Evolutionary conservation across 495 filamentous ascomycete species (phyloP).

Genomic region (Penicillium angulare): DNA sequence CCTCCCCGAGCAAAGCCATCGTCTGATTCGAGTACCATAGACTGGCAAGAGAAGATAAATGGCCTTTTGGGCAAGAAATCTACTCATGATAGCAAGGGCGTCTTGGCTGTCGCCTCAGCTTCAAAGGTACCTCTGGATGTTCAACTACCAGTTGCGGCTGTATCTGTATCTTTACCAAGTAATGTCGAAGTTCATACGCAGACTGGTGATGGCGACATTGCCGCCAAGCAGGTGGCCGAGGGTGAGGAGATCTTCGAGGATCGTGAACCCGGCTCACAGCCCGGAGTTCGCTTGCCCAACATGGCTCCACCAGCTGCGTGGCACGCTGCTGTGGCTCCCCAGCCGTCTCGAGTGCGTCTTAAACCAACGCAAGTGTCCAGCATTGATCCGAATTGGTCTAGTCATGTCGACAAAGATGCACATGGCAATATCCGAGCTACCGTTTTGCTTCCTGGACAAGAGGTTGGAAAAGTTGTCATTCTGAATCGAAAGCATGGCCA

Average conservation of each 20-base stretch:
- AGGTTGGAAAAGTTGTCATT: conserved; percentile 25
- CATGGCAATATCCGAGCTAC: conserved; percentile 31
- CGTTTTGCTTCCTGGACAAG: conserved; percentile 38
- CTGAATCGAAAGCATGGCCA: conserved; percentile 33
- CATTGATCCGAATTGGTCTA: conserved; percentile 34
- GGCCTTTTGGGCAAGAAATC: conserved; percentile 63
- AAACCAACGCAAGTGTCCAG: conserved; percentile 43
- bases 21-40: conserved; percentile 30
- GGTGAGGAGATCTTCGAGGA: conserved; percentile 82
- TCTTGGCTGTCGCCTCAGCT: conserved; percentile 54
- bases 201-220: conserved; percentile 40
- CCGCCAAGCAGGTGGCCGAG: conserved; percentile 65
- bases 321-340: conserved; percentile 42
- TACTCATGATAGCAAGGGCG: conserved; percentile 50
- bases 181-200: conserved; percentile 20
- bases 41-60: conserved; percentile 77
- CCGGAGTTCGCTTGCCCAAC: conserved; percentile 64
- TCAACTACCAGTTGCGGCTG: conserved; percentile 43
- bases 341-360: conserved; percentile 31
- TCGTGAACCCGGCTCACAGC: conserved; percentile 75
- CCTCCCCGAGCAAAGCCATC: conserved; percentile 24
- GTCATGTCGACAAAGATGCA: conserved; percentile 35
- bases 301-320: conserved; percentile 55
- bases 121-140: conserved; percentile 62
- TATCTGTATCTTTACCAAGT: conserved; percentile 59